Base-by-base conservation (phyloP, 192 early-diverging fungal species). In the Gryganskiella cystojenkinii region DNA sequence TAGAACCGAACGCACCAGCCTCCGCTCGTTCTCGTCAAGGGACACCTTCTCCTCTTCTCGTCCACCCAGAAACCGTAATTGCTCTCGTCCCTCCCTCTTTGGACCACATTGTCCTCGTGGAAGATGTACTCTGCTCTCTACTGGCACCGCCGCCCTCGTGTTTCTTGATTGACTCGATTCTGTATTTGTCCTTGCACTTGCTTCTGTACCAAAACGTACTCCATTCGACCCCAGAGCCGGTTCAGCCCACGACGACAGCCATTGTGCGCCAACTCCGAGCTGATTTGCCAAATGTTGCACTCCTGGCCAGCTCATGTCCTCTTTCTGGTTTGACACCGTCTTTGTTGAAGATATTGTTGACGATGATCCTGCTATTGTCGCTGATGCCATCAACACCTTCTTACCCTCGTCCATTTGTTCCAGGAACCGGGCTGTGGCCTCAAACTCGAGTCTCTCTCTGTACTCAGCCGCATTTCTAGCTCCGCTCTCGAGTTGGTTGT, bases 11-110 rank as follows among this genome's bases (percentile, higher is more conserved):
- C 55, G 30, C 55, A 57, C 45, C 42, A 67, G 20, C 13, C 53
- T 43, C 54, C 27, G 25, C 45, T 67, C 54, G 31, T 67, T 54
- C 24, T 56, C 42, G n/a, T n/a, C n/a, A n/a, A n/a, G n/a, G n/a
- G n/a, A n/a, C n/a, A n/a, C n/a, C n/a, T n/a, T n/a, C n/a, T n/a
- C n/a, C n/a, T n/a, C n/a, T n/a, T n/a, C n/a, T n/a, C n/a, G n/a
- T n/a, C n/a, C n/a, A n/a, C n/a, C n/a, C n/a, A n/a, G n/a, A n/a
- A n/a, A 40, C 7, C 13, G 37, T 40, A 13, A 13, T 40, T 40
- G 37, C 37, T 40, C 37, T 40, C 37, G 37, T 40, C 13, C 7
- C 37, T 40, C 37, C 37, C 5, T 40, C 7, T 40, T 40, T 40
- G 37, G 37, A 40, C 13, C 37, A 40, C 37, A 40, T 40, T 40